phyloP scores from a whole-genome alignment of 148 eudicot species.

The Persicaria tinctoria region DNA sequence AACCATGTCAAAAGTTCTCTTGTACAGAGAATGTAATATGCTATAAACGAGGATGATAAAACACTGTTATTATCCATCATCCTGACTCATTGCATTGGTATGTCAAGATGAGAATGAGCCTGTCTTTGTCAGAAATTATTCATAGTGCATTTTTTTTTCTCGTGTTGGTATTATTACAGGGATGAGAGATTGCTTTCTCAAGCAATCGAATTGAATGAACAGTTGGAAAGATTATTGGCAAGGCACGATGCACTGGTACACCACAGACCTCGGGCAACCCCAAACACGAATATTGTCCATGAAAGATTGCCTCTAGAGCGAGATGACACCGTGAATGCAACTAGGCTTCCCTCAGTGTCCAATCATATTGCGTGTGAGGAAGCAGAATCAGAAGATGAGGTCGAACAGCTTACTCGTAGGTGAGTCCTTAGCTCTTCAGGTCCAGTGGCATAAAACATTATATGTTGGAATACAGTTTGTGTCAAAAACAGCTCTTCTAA shows the following conservation, averaged over 20 bases:
- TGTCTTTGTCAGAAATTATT: not conserved
- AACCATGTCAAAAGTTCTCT: no score
- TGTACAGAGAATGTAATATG: not conserved
- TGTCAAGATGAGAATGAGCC: not conserved
- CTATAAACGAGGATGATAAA: not conserved
- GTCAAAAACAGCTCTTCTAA: not conserved
- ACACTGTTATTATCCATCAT: not conserved
- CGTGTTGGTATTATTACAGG: slow-evolving; percentile 21
- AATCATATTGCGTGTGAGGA: slow-evolving; percentile 40
- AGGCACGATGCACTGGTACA: slow-evolving; percentile 63
- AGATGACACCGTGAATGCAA: slow-evolving; percentile 35
- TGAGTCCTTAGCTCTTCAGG: slow-evolving; percentile 13
- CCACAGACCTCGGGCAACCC: slow-evolving; percentile 19
- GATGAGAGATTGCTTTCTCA: slow-evolving; percentile 65
- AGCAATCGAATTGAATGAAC: slow-evolving; percentile 87
- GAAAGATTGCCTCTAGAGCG: slow-evolving; percentile 29
- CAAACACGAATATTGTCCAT: slow-evolving; percentile 10
- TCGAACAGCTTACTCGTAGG: slow-evolving; percentile 85
- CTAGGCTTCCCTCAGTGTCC: slow-evolving; percentile 34
- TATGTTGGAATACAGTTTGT: not conserved
- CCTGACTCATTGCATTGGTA: not conserved
- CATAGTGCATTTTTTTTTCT: slow-evolving; percentile 1
- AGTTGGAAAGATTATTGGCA: slow-evolving; percentile 53
- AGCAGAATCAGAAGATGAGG: slow-evolving; percentile 63
- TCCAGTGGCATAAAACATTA: not conserved